Evolutionary conservation across 208 protist species (phyloP).

Genomic region (Wallacemonas collosoma): DNA sequence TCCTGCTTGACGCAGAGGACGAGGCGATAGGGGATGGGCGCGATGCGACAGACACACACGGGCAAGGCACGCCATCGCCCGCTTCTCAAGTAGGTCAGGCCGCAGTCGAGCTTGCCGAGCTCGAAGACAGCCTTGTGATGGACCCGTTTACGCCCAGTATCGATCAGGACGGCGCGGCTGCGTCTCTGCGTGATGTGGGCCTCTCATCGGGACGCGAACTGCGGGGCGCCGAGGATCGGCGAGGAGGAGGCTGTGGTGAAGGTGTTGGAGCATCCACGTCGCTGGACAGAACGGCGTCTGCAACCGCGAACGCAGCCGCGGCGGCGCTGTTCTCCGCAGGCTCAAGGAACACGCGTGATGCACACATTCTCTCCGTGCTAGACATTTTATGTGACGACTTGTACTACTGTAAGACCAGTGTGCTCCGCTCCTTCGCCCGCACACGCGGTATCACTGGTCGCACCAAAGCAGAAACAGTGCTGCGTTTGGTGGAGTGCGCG

Average conservation of each 20-base stretch:
- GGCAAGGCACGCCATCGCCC: conserved; percentile 6
- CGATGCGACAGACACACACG: neutral
- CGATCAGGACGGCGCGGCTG: conserved; percentile 22
- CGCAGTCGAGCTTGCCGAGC: neutral
- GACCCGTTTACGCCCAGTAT: conserved; percentile 37
- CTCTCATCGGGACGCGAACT: conserved; percentile 28
- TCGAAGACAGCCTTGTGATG: neutral
- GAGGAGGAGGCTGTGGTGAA: no score
- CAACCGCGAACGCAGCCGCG: neutral
- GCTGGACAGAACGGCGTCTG: neutral
- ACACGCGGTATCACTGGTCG: conserved; percentile 43
- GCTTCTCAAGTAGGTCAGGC: conserved; percentile 5
- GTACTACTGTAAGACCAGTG: conserved; percentile 85
- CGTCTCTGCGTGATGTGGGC: conserved; percentile 27
- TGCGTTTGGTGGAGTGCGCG: conserved; percentile 74
- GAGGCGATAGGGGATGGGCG: neutral
- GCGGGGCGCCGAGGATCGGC: neutral
- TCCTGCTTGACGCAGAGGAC: neutral
- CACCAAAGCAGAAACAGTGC: conserved; percentile 75
- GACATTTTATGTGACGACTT: conserved; percentile 90
- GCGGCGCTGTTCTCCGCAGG: neutral
- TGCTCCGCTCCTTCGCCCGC: conserved; percentile 77
- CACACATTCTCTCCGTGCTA: conserved; percentile 62
- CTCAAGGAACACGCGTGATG: conserved; percentile 14
- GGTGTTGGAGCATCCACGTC: no score